Conservation (phyloP, 2,329 filamentous ascomycete species). For the Scopulariopsis brevicaulis region DNA sequence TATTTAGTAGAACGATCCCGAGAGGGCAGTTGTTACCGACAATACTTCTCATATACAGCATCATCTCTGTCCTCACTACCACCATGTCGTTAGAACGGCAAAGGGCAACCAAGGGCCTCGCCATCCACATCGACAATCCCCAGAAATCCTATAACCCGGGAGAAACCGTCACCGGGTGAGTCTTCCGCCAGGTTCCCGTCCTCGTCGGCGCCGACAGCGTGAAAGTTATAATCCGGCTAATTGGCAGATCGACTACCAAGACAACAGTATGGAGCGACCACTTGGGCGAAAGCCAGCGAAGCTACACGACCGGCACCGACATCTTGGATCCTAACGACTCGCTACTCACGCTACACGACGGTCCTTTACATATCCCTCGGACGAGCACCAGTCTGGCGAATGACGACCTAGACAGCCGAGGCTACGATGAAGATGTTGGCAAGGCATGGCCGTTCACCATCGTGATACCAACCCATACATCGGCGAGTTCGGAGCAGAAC, state of each 20-base stretch:
- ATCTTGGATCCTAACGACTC: not conserved
- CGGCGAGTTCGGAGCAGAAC: not conserved
- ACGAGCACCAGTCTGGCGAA: not conserved
- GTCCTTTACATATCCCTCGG: not conserved
- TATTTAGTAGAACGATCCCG: too few species aligned
- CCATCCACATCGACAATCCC: not conserved
- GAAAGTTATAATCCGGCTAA: not conserved
- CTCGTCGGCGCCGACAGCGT: not conserved
- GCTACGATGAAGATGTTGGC: not conserved
- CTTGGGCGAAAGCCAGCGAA: not conserved
- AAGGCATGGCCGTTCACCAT: not conserved
- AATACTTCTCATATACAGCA: not conserved
- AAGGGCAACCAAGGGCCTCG: not conserved
- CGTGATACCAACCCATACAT: not conserved
- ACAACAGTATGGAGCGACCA: not conserved
- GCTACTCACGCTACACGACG: not conserved
- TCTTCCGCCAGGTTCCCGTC: not conserved
- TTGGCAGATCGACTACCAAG: not conserved
- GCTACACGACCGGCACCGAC: not conserved
- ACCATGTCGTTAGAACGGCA: not conserved
- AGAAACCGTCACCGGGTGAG: not conserved
- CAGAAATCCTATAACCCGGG: not conserved
- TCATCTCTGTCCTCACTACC: not conserved
- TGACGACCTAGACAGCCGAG: not conserved
- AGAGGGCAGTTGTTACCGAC: too few species aligned